Conservation (phyloP, 2,329 filamentous ascomycete species). For the Ciborinia camelliae region DNA sequence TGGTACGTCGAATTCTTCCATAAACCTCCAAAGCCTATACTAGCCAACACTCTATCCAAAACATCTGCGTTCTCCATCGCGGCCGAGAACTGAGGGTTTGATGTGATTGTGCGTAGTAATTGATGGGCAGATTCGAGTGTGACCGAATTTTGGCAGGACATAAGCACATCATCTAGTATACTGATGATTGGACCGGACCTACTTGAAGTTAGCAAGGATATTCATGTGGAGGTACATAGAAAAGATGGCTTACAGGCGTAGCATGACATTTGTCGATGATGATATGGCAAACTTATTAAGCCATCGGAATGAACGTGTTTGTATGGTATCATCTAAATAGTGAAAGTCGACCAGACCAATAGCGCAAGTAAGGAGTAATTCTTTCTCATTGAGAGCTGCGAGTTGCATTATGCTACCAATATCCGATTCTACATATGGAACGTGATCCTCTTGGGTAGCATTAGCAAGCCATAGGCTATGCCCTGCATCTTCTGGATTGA, state of each 20-base stretch:
- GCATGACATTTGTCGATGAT: slow-evolving; percentile 54
- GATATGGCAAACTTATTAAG: slow-evolving; percentile 54
- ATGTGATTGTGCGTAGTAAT: slow-evolving; percentile 57
- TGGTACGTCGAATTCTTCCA: slow-evolving; percentile 47
- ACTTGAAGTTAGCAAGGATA: neutral
- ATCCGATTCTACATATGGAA: slow-evolving; percentile 41
- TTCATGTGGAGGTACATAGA: neutral
- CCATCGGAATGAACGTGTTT: slow-evolving; percentile 57
- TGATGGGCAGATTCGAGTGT: slow-evolving; percentile 60
- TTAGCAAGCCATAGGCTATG: slow-evolving; percentile 58
- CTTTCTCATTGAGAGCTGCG: slow-evolving; percentile 54
- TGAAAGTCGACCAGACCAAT: slow-evolving; percentile 66
- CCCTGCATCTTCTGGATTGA: slow-evolving; percentile 56
- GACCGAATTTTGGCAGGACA: slow-evolving; percentile 57
- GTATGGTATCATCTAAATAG: slow-evolving; percentile 59
- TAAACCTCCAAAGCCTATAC: slow-evolving; percentile 61
- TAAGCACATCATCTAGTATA: slow-evolving; percentile 58
- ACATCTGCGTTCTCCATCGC: slow-evolving; percentile 47
- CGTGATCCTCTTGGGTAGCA: slow-evolving; percentile 33
- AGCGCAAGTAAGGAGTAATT: slow-evolving; percentile 59
- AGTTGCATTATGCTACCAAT: slow-evolving; percentile 41
- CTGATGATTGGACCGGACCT: slow-evolving; percentile 55
- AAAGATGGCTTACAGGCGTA: slow-evolving; percentile 51
- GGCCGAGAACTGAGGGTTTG: slow-evolving; percentile 49
- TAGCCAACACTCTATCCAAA: slow-evolving; percentile 53